Conservation (phyloP, 2,329 filamentous ascomycete species). For the Aulographum hederae region DNA sequence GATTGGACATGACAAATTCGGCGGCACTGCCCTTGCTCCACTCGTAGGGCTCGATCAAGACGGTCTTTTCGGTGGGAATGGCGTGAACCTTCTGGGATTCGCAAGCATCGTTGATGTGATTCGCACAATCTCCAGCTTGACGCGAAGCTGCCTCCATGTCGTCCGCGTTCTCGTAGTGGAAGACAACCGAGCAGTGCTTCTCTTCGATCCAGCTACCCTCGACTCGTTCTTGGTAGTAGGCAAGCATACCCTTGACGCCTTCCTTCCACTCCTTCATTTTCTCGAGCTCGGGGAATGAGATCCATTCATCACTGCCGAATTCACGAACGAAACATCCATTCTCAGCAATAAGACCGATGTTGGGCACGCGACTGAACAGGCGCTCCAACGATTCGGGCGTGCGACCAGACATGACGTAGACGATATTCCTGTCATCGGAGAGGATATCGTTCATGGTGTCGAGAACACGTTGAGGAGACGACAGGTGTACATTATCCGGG, state of each 20-base stretch:
- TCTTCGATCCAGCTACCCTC: conserved; percentile 80
- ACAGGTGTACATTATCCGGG: conserved; percentile 66
- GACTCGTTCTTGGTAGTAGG: conserved; percentile 78
- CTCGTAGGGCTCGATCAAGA: conserved; percentile 69
- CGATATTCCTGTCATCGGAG: conserved; percentile 60
- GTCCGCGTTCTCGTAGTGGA: conserved; percentile 64
- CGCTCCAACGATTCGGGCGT: conserved; percentile 76
- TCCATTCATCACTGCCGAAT: conserved; percentile 52
- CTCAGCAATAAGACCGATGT: conserved; percentile 79
- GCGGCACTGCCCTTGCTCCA: conserved; percentile 81
- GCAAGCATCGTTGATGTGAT: conserved; percentile 89
- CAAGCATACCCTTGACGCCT: conserved; percentile 63
- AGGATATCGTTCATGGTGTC: conserved; percentile 69
- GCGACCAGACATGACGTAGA: conserved; percentile 87
- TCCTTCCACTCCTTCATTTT: conserved; percentile 65
- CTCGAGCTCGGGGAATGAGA: conserved; percentile 53
- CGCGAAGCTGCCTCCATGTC: conserved; percentile 58
- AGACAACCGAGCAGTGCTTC: conserved; percentile 77
- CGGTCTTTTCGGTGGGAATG: conserved; percentile 58
- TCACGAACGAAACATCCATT: conserved; percentile 83
- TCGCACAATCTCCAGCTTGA: conserved; percentile 76
- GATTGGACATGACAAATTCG: conserved; percentile 45
- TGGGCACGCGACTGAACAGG: conserved; percentile 66
- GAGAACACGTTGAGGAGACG: conserved; percentile 70
- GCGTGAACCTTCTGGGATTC: conserved; percentile 70